Conservation (phyloP, 345 rosid genomes). For the Garcia nutans region DNA sequence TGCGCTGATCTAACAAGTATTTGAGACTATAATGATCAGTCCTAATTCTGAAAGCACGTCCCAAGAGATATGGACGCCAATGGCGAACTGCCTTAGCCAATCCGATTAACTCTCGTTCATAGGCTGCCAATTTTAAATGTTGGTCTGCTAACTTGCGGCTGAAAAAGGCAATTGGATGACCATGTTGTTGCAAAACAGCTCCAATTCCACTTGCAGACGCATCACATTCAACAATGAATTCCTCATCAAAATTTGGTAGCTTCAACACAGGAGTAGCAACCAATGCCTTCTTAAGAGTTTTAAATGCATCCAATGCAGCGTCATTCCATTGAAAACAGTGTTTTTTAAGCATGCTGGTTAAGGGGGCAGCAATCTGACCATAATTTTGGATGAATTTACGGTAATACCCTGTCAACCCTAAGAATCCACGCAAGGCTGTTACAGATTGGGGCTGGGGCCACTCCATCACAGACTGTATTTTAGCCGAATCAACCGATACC, state of each 20-base stretch:
- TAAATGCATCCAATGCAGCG: background rate
- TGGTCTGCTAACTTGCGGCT: no score
- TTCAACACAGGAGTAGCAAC: background rate
- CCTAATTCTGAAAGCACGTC: background rate
- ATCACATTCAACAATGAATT: slow-evolving; percentile 5
- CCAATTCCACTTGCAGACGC: background rate
- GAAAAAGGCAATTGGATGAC: background rate
- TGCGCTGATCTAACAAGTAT: background rate
- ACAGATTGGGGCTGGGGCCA: slow-evolving; percentile 3
- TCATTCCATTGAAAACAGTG: background rate
- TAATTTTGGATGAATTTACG: background rate
- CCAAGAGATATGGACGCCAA: background rate
- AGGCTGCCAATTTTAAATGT: background rate
- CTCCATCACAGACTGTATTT: background rate
- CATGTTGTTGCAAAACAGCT: background rate
- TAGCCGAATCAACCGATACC: background rate
- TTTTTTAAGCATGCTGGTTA: background rate
- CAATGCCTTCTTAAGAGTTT: background rate
- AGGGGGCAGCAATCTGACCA: background rate
- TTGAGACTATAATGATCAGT: slow-evolving; percentile 1
- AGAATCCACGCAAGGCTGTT: background rate
- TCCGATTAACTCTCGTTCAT: background rate
- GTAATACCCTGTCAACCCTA: background rate
- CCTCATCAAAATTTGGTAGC: background rate
- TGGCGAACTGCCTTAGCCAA: background rate